Conservation (phyloP, 345 rosid species). For the Sonneratia caseolaris region DNA sequence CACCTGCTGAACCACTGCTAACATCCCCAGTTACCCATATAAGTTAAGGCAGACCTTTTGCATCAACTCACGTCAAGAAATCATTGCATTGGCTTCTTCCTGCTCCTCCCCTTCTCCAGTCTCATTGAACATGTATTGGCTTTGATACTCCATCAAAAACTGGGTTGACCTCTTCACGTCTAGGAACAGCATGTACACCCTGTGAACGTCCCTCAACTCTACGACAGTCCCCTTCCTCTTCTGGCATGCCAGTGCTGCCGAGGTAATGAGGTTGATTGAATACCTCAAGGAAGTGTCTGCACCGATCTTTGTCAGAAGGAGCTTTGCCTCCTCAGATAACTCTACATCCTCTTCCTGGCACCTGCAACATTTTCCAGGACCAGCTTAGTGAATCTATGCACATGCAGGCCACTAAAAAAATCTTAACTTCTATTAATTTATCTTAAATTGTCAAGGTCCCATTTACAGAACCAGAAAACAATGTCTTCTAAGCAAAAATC, state of each 20-base stretch:
- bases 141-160: conserved; percentile 79
- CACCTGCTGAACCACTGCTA: background rate
- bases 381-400: background rate
- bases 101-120: conserved; percentile 33
- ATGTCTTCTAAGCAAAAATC: background rate
- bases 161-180: conserved; percentile 94
- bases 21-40: background rate
- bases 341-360: conserved; percentile 95
- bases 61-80: conserved; percentile 15
- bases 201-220: conserved; percentile 58
- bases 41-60: background rate
- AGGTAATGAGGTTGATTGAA: conserved; percentile 78
- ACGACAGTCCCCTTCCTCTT: conserved; percentile 75
- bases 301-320: conserved; percentile 69
- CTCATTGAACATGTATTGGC: conserved; percentile 84
- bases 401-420: background rate
- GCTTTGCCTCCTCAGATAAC: conserved; percentile 72
- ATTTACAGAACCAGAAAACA: too few species aligned
- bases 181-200: conserved; percentile 71
- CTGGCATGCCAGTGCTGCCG: conserved; percentile 72
- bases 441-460: too few species aligned
- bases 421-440: background rate
- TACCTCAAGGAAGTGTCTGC: conserved; percentile 85
- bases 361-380: background rate
- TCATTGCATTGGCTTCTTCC: conserved; percentile 43